These are phyloP conservation scores for Rhodomyrtus tomentosa DNA, from an alignment of 345 rosid species.

Conservation along the genomic window DNA sequence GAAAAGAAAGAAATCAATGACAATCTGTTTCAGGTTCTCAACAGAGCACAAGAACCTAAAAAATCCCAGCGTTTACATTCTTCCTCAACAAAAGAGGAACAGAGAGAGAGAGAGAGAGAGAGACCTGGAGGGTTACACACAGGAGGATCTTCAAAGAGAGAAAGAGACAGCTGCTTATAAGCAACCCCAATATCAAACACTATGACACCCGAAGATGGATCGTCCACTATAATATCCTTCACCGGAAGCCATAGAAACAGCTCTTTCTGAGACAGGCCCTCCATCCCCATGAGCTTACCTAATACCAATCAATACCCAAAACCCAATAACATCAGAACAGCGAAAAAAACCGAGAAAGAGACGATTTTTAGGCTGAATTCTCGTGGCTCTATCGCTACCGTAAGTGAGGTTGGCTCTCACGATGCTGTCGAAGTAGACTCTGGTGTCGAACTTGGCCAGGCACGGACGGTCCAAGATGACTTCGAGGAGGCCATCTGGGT, in stretches of 20 bases:
- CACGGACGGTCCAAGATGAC: constrained; percentile 59
- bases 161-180: constrained; percentile 66
- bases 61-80: background rate
- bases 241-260: constrained; percentile 84
- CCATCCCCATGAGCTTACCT: constrained; percentile 38
- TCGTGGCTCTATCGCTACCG: constrained; percentile 25
- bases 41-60: background rate
- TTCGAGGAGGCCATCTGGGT: constrained; percentile 41
- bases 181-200: constrained; percentile 78
- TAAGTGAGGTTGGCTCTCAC: constrained; percentile 74
- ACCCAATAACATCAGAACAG: background rate
- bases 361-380: background rate
- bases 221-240: constrained; percentile 61
- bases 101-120: background rate
- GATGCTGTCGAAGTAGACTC: constrained; percentile 57
- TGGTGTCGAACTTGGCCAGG: constrained; percentile 61
- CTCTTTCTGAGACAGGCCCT: constrained; percentile 76
- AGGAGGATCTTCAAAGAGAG: constrained; percentile 89
- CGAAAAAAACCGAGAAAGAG: background rate
- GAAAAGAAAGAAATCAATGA: background rate
- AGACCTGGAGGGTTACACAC: constrained; percentile 55
- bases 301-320: background rate
- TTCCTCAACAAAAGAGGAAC: background rate
- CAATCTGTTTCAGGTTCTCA: background rate
- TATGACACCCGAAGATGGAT: constrained; percentile 75